phyloP scores from a whole-genome alignment of 2,329 filamentous ascomycete genomes.

The Fusarium poae region DNA sequence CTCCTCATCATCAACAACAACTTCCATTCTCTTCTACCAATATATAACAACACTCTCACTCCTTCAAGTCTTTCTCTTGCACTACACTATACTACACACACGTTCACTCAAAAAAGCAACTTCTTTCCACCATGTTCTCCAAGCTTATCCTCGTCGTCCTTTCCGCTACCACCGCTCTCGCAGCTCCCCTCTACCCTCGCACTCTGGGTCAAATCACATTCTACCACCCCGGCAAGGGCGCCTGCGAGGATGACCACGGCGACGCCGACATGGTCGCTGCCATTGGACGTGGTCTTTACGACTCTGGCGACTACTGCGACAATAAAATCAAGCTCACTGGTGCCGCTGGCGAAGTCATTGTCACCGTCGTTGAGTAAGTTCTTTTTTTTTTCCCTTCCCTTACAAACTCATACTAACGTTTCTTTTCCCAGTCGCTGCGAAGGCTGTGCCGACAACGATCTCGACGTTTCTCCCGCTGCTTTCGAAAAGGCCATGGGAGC shows the following conservation, averaged over 20 bases:
- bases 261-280: constrained; percentile 72
- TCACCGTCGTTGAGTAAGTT: constrained; percentile 72
- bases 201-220: constrained; percentile 57
- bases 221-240: constrained; percentile 74
- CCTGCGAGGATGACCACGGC: constrained; percentile 72
- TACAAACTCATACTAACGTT: neutral
- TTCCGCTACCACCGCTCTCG: constrained; percentile 36
- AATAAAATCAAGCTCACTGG: constrained; percentile 72
- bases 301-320: constrained; percentile 71
- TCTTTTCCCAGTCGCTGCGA: constrained; percentile 63
- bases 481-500: constrained; percentile 60
- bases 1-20: constrained; percentile 17
- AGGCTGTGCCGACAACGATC: constrained; percentile 60
- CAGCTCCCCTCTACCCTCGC: constrained; percentile 20
- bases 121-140: constrained; percentile 41
- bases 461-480: constrained; percentile 63
- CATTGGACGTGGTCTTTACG: constrained; percentile 75
- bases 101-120: constrained; percentile 1
- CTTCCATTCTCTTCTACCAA: constrained; percentile 10
- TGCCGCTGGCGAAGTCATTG: constrained; percentile 62
- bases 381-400: too few species aligned
- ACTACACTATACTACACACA: neutral
- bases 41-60: neutral
- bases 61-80: constrained; percentile 3
- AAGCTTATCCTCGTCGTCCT: constrained; percentile 41